Conservation (phyloP, 176 grass and related monocot species). For the Chrysopogon serrulatus region DNA sequence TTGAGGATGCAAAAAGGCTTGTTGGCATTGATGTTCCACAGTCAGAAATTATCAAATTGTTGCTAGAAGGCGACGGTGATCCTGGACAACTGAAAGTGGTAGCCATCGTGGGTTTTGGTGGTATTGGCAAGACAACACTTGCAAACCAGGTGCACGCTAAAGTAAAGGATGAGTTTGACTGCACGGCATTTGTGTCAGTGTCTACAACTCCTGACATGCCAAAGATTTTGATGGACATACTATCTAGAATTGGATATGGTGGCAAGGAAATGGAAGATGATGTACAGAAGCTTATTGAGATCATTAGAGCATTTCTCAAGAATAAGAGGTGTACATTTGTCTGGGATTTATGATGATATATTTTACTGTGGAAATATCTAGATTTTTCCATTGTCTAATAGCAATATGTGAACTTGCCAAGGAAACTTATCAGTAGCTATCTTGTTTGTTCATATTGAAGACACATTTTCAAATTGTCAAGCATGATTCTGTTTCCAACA, state of each 20-base stretch:
- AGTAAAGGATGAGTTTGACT: not conserved
- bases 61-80: not conserved
- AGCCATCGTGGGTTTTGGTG: not conserved
- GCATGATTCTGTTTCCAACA: no score
- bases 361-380: no score
- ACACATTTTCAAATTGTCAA: no score
- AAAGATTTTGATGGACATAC: not conserved
- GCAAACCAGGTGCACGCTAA: not conserved
- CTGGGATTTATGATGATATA: not conserved
- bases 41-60: not conserved
- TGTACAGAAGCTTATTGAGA: not conserved
- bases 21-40: not conserved
- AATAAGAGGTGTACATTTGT: not conserved
- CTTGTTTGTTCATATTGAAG: no score
- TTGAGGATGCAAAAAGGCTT: not conserved
- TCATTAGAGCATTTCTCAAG: not conserved
- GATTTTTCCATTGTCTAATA: no score
- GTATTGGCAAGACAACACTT: conserved; percentile 10
- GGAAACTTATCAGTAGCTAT: no score
- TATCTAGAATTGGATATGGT: not conserved
- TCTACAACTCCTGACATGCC: not conserved
- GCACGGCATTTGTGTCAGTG: not conserved
- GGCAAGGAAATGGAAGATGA: not conserved
- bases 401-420: no score
- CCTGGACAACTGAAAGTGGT: not conserved